A percentile compares a stretch with the other conserved stretches of the same genome.
Evolutionary conservation across 768 basidiomycete genomes (phyloP).

Genomic region (Lactifluus echinatus): DNA sequence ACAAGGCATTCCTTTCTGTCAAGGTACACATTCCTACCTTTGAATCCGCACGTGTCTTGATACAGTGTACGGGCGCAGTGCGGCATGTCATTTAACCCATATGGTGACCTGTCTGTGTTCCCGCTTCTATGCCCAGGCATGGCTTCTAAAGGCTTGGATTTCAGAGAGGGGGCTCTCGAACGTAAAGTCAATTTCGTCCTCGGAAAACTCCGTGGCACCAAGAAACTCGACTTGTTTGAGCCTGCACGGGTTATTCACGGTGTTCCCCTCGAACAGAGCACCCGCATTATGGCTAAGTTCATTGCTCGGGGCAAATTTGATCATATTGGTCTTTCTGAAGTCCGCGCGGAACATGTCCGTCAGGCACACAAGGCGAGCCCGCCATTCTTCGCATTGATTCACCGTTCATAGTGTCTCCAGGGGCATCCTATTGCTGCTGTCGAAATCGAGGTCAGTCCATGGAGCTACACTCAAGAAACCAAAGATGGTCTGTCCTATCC

Average conservation of each 20-base stretch:
- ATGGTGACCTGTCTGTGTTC: conserved; percentile 11
- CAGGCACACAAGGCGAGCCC: conserved; percentile 26
- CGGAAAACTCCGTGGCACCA: conserved; percentile 38
- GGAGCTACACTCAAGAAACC: conserved; percentile 48
- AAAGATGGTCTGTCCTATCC: conserved; percentile 30
- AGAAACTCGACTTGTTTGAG: conserved; percentile 55
- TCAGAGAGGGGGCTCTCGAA: conserved; percentile 9
- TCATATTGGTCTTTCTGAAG: conserved; percentile 55
- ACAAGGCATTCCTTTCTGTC: conserved; percentile 41
- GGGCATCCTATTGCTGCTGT: conserved; percentile 38
- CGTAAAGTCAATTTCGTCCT: conserved; percentile 17
- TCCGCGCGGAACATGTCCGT: conserved; percentile 38
- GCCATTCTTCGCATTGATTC: conserved; percentile 35
- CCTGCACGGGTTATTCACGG: conserved; percentile 39
- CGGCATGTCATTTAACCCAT: conserved; percentile 9
- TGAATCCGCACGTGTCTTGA: not conserved
- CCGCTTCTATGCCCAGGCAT: not conserved
- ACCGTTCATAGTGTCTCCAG: not conserved
- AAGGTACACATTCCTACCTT: conserved; percentile 29
- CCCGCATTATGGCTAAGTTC: conserved; percentile 35
- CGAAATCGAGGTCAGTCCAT: conserved; percentile 62
- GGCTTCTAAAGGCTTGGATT: not conserved
- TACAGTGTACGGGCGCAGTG: not conserved
- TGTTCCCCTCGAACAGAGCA: conserved; percentile 39
- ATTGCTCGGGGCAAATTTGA: conserved; percentile 48